These are phyloP conservation scores for Heimioporus punctisporus DNA, from an alignment of 1,284 basidiomycete species.

Conservation along the genomic window DNA sequence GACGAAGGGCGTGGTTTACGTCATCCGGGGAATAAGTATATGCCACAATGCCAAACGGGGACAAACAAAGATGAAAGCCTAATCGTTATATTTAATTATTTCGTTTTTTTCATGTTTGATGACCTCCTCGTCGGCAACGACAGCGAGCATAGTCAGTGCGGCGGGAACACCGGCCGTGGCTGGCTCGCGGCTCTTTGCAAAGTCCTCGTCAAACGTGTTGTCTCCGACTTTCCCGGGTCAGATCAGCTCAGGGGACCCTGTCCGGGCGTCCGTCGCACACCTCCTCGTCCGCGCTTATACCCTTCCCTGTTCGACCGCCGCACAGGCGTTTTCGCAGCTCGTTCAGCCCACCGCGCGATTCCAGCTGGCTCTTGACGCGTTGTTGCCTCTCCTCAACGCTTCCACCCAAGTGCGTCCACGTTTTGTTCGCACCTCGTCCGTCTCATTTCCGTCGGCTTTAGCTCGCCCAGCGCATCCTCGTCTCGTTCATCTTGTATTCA, in stretches of 20 bases:
- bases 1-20: neutral
- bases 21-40: constrained; percentile 3
- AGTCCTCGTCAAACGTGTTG: constrained; percentile 25
- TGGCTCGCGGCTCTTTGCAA: constrained; percentile 34
- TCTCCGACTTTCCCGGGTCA: constrained; percentile 31
- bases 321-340: constrained; percentile 70
- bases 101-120: constrained; percentile 19
- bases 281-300: constrained; percentile 63
- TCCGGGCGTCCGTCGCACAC: constrained; percentile 57
- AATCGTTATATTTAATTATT: neutral
- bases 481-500: constrained; percentile 74
- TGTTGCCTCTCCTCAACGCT: constrained; percentile 67
- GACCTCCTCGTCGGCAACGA: constrained; percentile 35
- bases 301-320: constrained; percentile 72
- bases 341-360: constrained; percentile 73
- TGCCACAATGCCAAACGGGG: constrained; percentile 24
- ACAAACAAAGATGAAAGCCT: constrained; percentile 13
- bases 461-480: constrained; percentile 72
- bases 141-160: constrained; percentile 32
- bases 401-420: constrained; percentile 52
- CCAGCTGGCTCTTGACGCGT: constrained; percentile 75
- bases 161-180: constrained; percentile 22
- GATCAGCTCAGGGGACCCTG: constrained; percentile 38
- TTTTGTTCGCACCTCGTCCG: constrained; percentile 2
- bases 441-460: constrained; percentile 29